phyloP scores from a whole-genome alignment of 176 grass and related monocot species.

The Saccharum spontaneum region DNA sequence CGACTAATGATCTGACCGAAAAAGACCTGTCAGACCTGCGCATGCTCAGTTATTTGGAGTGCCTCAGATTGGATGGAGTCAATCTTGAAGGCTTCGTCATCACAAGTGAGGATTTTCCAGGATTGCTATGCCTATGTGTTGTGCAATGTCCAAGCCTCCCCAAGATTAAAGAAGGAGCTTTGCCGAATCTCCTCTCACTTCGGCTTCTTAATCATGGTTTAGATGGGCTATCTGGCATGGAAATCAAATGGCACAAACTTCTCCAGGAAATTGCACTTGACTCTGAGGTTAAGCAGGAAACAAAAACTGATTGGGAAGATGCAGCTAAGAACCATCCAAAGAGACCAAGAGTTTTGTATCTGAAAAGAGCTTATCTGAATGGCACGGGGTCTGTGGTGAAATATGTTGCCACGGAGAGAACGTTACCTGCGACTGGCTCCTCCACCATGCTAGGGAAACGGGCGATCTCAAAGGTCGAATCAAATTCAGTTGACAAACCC shows the following conservation, averaged over 20 bases:
- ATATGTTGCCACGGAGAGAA: background rate
- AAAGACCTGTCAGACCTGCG: too few relatives aligned
- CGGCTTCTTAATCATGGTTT: background rate
- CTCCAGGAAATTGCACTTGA: conserved; percentile 21
- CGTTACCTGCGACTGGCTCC: background rate
- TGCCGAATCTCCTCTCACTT: conserved; percentile 20
- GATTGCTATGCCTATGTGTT: background rate
- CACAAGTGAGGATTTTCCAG: background rate
- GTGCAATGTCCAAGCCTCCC: background rate
- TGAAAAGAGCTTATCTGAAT: background rate
- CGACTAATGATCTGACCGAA: too few relatives aligned
- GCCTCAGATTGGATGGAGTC: too few relatives aligned
- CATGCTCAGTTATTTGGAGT: too few relatives aligned
- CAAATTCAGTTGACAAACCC: background rate
- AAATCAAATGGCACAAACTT: background rate
- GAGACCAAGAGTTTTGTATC: background rate
- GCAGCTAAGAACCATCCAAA: conserved; percentile 24
- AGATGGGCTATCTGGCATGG: background rate
- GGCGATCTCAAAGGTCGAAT: background rate
- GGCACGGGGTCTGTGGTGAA: background rate
- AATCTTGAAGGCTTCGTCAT: background rate
- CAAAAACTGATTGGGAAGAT: background rate
- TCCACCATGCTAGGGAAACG: background rate
- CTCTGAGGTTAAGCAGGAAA: background rate
- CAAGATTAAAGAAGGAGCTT: background rate